Evolutionary conservation across 2,329 filamentous ascomycete species (phyloP).

Genomic region (Ceratocystis diversiconidia): DNA sequence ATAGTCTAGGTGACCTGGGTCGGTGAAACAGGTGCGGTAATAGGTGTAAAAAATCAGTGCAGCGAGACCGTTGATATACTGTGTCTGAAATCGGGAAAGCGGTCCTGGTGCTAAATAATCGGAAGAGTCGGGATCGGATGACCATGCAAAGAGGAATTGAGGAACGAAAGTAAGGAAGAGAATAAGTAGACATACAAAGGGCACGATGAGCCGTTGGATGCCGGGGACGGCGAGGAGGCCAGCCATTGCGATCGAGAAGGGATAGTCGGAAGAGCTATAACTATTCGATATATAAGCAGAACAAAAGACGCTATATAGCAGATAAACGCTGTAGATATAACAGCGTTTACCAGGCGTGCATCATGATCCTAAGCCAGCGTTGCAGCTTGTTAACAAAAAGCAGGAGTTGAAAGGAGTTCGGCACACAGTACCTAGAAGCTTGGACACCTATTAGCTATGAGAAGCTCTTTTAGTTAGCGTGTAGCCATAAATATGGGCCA

Average conservation of each 20-base stretch:
- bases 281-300: neutral
- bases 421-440: neutral
- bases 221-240: conserved; percentile 30
- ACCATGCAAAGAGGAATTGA: conserved; percentile 51
- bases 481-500: neutral
- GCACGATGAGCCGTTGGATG: conserved; percentile 48
- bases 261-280: neutral
- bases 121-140: conserved; percentile 24
- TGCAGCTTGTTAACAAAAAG: neutral
- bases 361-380: neutral
- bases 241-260: conserved; percentile 25
- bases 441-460: neutral
- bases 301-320: neutral
- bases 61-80: conserved; percentile 53
- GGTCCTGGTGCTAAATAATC: conserved; percentile 46
- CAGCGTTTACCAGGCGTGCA: neutral
- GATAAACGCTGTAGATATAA: neutral
- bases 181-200: conserved; percentile 51
- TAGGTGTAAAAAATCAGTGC: conserved; percentile 55
- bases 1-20: conserved; percentile 43
- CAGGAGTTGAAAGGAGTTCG: neutral
- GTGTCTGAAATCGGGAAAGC: conserved; percentile 40
- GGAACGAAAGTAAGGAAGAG: conserved; percentile 57
- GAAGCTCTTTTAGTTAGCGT: neutral
- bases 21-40: conserved; percentile 42